Percentiles rank a stretch among this genome's conserved stretches.
Evolutionary conservation across 352 stramenopile species (phyloP).

Genomic region (Globisporangium yorkense): DNA sequence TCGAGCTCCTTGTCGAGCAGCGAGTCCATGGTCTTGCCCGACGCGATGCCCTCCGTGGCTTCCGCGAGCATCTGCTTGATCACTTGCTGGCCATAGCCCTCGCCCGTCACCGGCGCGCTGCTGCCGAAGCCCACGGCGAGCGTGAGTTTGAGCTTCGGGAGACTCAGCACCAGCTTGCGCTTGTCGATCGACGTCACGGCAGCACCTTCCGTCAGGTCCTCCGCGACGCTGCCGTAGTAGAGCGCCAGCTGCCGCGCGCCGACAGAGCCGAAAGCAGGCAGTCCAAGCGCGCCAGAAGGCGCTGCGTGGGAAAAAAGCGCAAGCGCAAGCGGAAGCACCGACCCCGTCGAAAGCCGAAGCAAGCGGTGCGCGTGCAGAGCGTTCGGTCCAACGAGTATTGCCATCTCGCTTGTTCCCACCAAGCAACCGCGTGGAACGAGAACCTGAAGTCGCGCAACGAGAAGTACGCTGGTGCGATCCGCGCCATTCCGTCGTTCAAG

Average conservation of each 20-base stretch:
- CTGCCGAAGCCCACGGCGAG: conserved; percentile 78
- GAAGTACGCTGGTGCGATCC: no score
- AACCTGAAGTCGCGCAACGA: no score
- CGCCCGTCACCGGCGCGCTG: conserved; percentile 62
- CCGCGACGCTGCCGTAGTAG: conserved; percentile 81
- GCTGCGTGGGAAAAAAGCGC: no score
- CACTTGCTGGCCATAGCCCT: conserved; percentile 67
- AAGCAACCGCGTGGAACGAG: no score
- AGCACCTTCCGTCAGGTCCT: conserved; percentile 62
- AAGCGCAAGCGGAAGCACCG: no score
- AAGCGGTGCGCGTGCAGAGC: no score
- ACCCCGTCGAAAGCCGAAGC: no score
- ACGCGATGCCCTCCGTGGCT: conserved; percentile 42
- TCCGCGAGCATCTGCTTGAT: conserved; percentile 66
- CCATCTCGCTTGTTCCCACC: no score
- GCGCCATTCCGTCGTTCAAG: no score
- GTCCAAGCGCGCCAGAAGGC: no score
- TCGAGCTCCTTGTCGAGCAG: conserved; percentile 67
- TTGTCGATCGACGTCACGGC: conserved; percentile 72
- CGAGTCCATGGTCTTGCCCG: conserved; percentile 71
- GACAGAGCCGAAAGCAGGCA: no score
- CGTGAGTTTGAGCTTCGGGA: conserved; percentile 82
- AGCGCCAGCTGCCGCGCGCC: conserved; percentile 18
- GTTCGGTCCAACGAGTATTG: no score
- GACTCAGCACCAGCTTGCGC: conserved; percentile 59